phyloP scores from a whole-genome alignment of 352 stramenopile genomes.

The Phytophthora sp. region DNA sequence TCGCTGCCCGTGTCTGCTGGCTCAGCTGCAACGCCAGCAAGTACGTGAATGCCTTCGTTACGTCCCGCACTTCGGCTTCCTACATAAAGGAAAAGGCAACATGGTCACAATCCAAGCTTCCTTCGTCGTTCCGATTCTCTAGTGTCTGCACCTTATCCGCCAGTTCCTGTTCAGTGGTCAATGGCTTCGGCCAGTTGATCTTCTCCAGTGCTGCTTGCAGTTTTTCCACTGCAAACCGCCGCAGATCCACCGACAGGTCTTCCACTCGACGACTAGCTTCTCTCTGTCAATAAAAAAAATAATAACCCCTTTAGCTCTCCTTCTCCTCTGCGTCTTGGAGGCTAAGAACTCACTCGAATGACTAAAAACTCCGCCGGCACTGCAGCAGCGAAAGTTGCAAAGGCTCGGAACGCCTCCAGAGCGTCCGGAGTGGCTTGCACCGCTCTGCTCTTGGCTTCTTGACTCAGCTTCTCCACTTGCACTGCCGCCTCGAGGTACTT shows the following conservation, averaged over 20 bases:
- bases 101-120: slow-evolving; percentile 5
- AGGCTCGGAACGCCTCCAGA: slow-evolving; percentile 48
- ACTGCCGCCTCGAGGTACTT: slow-evolving; percentile 54
- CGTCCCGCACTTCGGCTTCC: slow-evolving; percentile 31
- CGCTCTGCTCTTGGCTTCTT: slow-evolving; percentile 42
- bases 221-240: slow-evolving; percentile 59
- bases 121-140: neutral
- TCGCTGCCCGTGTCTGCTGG: slow-evolving; percentile 29
- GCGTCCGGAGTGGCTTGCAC: slow-evolving; percentile 48
- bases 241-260: slow-evolving; percentile 52
- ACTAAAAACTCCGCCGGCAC: slow-evolving; percentile 51
- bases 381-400: slow-evolving; percentile 42
- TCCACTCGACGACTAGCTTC: slow-evolving; percentile 53
- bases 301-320: neutral
- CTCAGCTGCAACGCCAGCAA: slow-evolving; percentile 65
- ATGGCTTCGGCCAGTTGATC: slow-evolving; percentile 55
- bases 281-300: slow-evolving; percentile 27
- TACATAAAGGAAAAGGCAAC: slow-evolving; percentile 10
- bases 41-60: slow-evolving; percentile 56
- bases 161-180: slow-evolving; percentile 39
- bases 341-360: slow-evolving; percentile 51
- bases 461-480: slow-evolving; percentile 60
- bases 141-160: slow-evolving; percentile 27
- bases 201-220: slow-evolving; percentile 47
- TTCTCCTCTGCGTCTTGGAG: too few relatives aligned